A percentile compares a stretch with the other conserved stretches of the same genome.
Conservation (phyloP, 768 basidiomycete species). For the Chalciporus piperatus region DNA sequence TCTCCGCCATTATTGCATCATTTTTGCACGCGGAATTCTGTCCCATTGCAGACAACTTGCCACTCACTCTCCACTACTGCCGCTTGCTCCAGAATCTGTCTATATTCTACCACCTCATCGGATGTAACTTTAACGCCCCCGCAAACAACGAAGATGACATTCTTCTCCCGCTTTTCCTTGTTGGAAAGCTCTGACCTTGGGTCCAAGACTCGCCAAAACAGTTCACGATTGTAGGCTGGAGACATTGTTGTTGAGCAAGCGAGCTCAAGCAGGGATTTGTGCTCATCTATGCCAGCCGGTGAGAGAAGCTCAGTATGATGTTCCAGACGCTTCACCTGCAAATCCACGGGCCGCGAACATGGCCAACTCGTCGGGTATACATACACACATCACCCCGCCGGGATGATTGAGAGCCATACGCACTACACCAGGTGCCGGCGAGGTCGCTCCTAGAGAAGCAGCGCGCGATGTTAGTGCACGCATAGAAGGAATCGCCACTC, state of each 20-base stretch:
- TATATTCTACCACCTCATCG: slow-evolving; percentile 51
- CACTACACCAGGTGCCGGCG: slow-evolving; percentile 58
- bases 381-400: slow-evolving; percentile 57
- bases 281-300: slow-evolving; percentile 51
- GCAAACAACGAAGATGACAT: slow-evolving; percentile 63
- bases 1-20: background rate
- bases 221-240: slow-evolving; percentile 55
- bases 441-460: slow-evolving; percentile 69
- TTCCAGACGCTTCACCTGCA: slow-evolving; percentile 44
- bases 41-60: slow-evolving; percentile 30
- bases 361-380: slow-evolving; percentile 63
- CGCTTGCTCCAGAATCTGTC: slow-evolving; percentile 36
- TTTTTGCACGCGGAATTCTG: slow-evolving; percentile 20
- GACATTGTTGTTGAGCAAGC: slow-evolving; percentile 70
- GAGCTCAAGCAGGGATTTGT: slow-evolving; percentile 71
- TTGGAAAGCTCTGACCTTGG: slow-evolving; percentile 19
- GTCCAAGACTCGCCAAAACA: slow-evolving; percentile 46
- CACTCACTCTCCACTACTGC: slow-evolving; percentile 26
- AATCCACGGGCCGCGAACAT: slow-evolving; percentile 60
- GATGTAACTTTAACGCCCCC: slow-evolving; percentile 64
- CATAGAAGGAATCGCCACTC: slow-evolving; percentile 57
- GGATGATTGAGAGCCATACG: slow-evolving; percentile 60
- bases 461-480: slow-evolving; percentile 58
- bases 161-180: slow-evolving; percentile 29
- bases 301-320: background rate